These are phyloP conservation scores for Coleophoma crateriformis DNA, from an alignment of 2,329 filamentous ascomycete genomes.

Conservation along the genomic window DNA sequence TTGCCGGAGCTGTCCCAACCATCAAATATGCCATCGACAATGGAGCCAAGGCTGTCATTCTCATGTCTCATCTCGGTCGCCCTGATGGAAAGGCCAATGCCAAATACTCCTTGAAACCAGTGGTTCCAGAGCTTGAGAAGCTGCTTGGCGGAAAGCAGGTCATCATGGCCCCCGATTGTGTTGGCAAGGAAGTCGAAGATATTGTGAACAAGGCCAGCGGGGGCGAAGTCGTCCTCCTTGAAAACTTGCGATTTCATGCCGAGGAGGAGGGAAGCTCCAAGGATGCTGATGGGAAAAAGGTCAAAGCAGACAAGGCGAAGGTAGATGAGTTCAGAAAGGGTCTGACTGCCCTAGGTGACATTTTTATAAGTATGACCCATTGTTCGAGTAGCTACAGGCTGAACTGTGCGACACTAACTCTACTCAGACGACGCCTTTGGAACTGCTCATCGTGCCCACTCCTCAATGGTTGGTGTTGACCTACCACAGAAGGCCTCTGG, in stretches of 20 bases:
- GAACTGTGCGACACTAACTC: too few relatives aligned
- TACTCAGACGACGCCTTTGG: conserved; percentile 88
- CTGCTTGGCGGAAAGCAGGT: conserved; percentile 73
- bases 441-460: conserved; percentile 96
- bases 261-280: conserved; percentile 98
- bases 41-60: conserved; percentile 84
- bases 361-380: conserved; percentile 79
- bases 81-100: conserved; percentile 83
- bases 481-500: conserved; percentile 95
- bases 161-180: conserved; percentile 83
- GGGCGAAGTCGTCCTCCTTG: conserved; percentile 83
- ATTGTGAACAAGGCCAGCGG: conserved; percentile 76
- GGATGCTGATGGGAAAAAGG: conserved; percentile 92
- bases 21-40: conserved; percentile 92
- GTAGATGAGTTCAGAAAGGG: conserved; percentile 94
- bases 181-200: conserved; percentile 85
- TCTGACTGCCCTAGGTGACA: conserved; percentile 86
- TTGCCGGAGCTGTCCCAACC: conserved; percentile 89
- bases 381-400: neutral
- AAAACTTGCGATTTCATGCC: conserved; percentile 97
- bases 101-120: conserved; percentile 93
- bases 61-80: conserved; percentile 98
- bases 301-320: conserved; percentile 91
- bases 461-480: conserved; percentile 96
- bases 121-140: conserved; percentile 88